Evolutionary conservation across 371 early-diverging fungal genomes (phyloP), one percentile per base, ranked within the genome.

Genomic region (Entomophthora muscae): DNA sequence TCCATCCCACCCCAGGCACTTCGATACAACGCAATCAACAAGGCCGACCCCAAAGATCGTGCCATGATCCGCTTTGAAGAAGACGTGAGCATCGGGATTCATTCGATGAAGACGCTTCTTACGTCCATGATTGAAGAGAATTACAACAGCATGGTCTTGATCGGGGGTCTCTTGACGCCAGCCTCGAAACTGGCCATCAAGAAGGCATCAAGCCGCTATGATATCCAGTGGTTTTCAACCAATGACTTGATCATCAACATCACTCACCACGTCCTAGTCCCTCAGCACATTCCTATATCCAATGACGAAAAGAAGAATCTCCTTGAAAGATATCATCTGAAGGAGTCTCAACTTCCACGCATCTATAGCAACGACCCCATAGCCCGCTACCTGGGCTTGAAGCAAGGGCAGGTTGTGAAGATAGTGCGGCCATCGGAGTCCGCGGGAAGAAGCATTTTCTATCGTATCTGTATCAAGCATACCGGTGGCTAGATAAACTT

Each of bases 221-320:
- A 42, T 42, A 42, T 42, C 42, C 42, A 42, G 42, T 42, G 42
- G 42, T 42, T 42, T 42, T 10, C 42, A 10, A 17, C 42, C 5
- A 42, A 85, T 57, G 99, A 99, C 71, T 73, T 99, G 59, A 73
- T 98, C 33, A 96, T 99, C 67, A 99, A 99, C 75, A 96, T 98
- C 64, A 99, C 99, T 33, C 82, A 93, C 67, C 99, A 99, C 73
- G 81, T 81, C 52, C 79, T 98, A 56, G 99, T 99, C 23, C 99
- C 99, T 26, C 84, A 85, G 69, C 99, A 99, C 71, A 86, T 83
- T 68, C 86, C 99, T 7, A 73, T 99, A 53, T 77, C 80, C 10
- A 73, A 80, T 12, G 97, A 91, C 67, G 98, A 98, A 72, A 97
- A 94, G 79, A 78, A 86, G 68, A 83, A 83, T 13, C 79, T 99